A percentile compares a stretch with the other conserved stretches of the same genome.
phyloP scores from a whole-genome alignment of 1,284 basidiomycete species.

The Cryptococcus neoformans region DNA sequence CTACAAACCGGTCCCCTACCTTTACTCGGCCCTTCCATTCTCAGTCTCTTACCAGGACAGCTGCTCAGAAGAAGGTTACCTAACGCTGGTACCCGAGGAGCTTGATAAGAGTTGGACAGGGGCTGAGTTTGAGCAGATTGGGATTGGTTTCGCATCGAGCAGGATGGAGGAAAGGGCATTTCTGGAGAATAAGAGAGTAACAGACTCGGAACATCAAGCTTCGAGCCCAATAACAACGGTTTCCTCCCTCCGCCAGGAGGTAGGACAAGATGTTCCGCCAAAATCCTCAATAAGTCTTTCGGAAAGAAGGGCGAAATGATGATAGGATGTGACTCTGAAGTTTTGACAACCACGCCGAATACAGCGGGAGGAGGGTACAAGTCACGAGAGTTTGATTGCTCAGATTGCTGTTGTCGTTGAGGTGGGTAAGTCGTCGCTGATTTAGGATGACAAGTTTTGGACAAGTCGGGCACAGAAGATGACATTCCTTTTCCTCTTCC shows the following conservation, averaged over 20 bases:
- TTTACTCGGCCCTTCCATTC: conserved; percentile 74
- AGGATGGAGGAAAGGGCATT: too few species aligned
- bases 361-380: conserved; percentile 9
- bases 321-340: conserved; percentile 77
- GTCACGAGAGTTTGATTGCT: too few species aligned
- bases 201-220: conserved; percentile 50
- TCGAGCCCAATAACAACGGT: conserved; percentile 26
- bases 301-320: conserved; percentile 58
- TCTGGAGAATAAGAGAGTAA: conserved; percentile 55
- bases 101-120: too few species aligned
- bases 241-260: conserved; percentile 9
- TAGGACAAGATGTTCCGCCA: conserved; percentile 32
- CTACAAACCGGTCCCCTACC: conserved; percentile 81
- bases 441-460: neutral
- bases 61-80: conserved; percentile 91
- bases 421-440: too few species aligned
- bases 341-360: conserved; percentile 55
- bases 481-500: conserved; percentile 13
- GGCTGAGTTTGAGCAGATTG: neutral
- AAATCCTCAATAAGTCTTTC: conserved; percentile 27
- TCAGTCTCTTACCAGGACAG: conserved; percentile 95
- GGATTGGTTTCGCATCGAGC: too few species aligned
- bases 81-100: conserved; percentile 42
- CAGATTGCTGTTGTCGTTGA: too few species aligned
- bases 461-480: conserved; percentile 27